Base-by-base conservation (phyloP, 2,329 filamentous ascomycete species). In the Xylariaceae sp. region DNA sequence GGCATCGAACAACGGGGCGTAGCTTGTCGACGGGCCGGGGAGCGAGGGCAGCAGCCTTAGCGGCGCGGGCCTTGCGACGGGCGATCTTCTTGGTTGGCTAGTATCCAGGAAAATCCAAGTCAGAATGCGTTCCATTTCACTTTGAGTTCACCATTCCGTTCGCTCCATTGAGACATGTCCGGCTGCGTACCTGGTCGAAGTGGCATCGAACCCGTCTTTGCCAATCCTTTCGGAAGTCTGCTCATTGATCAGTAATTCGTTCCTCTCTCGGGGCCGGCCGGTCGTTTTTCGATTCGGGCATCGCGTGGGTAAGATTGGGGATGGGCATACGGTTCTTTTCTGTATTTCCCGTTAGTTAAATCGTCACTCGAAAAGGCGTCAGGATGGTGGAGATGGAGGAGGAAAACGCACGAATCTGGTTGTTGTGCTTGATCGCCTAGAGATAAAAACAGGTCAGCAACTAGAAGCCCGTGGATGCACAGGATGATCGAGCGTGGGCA, bases 191-290 rank as follows among this genome's bases (percentile, higher is more conserved):
- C 91, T 97, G 94, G 84, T 99, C 91, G 83, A 99, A 99, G 85
- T 99, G 94, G 79, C 89, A 89, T 80, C 91, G 89, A 75, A 99
- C 94, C 81, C 92, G 89, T 81, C 91, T 89, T 80, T 97, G 92
- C 94, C 94, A 99, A 85, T 99, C 92, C 90, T 96, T 96, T 81
- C 90, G 92, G 89, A 96, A 96, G 77, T 96, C 89, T 94, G 72
- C 61, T 64, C 59, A 62, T 56, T 29, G 59, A 68, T 76, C 69
- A 78, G 67, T 68, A 64, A 61, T 16, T 47, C 21, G 60, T 19
- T 49, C 21, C 55, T 58, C 34, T 21, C 19, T 42, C 37, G 32
- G 55, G 49, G 63, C 50, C 48, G 10, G 21, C 45, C 26, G 32
- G 34, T 44, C 16, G 39, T 18, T 19, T 18, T 34, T 37, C 39